Percentiles rank a stretch among this genome's conserved stretches.
These are phyloP conservation scores for Microthlaspi erraticum DNA, from an alignment of 345 rosid genomes.

Conservation along the genomic window DNA sequence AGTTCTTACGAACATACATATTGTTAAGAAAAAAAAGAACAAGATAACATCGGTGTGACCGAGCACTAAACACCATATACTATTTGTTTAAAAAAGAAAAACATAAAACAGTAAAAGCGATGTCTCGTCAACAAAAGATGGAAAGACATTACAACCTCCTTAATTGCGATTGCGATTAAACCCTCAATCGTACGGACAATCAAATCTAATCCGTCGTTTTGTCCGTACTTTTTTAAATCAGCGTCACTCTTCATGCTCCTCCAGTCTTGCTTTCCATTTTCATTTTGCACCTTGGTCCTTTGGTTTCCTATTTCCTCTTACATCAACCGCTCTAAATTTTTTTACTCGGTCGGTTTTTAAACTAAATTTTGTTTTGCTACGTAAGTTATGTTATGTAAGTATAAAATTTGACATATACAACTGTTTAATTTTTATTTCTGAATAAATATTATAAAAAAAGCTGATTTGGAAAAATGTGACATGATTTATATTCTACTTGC, in stretches of 20 bases:
- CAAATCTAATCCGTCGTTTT: slow-evolving; percentile 18
- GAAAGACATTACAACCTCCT: slow-evolving; percentile 14
- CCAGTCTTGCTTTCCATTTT: slow-evolving; percentile 11
- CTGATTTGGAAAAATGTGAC: slow-evolving; percentile 4
- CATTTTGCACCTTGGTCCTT: neutral
- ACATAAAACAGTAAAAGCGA: slow-evolving; percentile 16
- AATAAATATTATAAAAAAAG: neutral
- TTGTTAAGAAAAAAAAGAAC: slow-evolving; percentile 6
- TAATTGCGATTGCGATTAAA: slow-evolving; percentile 25
- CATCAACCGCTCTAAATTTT: too few relatives aligned
- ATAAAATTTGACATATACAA: slow-evolving; percentile 3
- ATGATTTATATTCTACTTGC: slow-evolving; percentile 20
- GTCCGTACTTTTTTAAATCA: slow-evolving; percentile 34
- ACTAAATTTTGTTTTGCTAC: too few relatives aligned
- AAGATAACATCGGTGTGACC: slow-evolving; percentile 39
- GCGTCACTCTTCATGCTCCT: slow-evolving; percentile 10
- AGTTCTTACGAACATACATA: slow-evolving; percentile 2
- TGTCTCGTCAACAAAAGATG: slow-evolving; percentile 34
- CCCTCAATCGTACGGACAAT: slow-evolving; percentile 38
- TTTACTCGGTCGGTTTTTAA: too few relatives aligned
- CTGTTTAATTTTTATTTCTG: neutral
- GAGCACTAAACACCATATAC: slow-evolving; percentile 35
- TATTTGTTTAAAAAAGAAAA: neutral
- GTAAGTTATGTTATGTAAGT: neutral
- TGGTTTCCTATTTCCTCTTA: too few relatives aligned